Percentiles rank a stretch among this genome's conserved stretches.
These are phyloP conservation scores for Diaporthe batatas DNA, from an alignment of 2,329 filamentous ascomycete genomes.

Conservation along the genomic window DNA sequence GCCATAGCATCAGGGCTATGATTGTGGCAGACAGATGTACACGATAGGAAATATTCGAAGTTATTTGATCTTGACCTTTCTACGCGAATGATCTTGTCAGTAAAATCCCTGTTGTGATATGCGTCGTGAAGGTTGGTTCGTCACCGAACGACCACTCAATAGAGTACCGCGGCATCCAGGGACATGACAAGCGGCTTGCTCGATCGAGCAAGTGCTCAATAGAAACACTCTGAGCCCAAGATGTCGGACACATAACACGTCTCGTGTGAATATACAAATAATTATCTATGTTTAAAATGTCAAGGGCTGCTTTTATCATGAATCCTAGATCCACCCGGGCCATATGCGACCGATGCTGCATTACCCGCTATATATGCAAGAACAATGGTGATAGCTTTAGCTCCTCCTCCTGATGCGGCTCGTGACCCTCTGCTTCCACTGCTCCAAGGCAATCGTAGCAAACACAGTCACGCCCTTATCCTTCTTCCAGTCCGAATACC, in stretches of 20 bases:
- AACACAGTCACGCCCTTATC: conserved; percentile 19
- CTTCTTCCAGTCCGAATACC: conserved; percentile 30
- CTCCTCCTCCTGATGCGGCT: conserved; percentile 24
- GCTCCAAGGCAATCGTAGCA: conserved; percentile 24
- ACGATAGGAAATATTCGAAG: background rate
- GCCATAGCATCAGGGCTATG: too few relatives aligned
- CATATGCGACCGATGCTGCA: background rate
- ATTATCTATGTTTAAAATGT: background rate
- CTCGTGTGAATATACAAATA: background rate
- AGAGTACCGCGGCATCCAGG: background rate
- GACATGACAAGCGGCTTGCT: background rate
- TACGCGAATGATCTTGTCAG: background rate
- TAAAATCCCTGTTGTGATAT: background rate
- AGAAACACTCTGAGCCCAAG: too few relatives aligned
- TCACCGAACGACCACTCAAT: background rate
- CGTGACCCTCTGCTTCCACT: conserved; percentile 28
- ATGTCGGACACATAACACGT: background rate
- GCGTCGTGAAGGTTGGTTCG: too few relatives aligned
- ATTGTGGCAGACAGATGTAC: background rate
- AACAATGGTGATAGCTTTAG: background rate
- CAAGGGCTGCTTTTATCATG: background rate
- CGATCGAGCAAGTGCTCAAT: background rate
- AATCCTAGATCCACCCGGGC: background rate
- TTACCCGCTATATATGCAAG: background rate
- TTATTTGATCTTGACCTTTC: background rate